Percentiles rank a stretch among this genome's conserved stretches.
Conservation (phyloP, 73 alveolate species). For the Stentor coeruleus region DNA sequence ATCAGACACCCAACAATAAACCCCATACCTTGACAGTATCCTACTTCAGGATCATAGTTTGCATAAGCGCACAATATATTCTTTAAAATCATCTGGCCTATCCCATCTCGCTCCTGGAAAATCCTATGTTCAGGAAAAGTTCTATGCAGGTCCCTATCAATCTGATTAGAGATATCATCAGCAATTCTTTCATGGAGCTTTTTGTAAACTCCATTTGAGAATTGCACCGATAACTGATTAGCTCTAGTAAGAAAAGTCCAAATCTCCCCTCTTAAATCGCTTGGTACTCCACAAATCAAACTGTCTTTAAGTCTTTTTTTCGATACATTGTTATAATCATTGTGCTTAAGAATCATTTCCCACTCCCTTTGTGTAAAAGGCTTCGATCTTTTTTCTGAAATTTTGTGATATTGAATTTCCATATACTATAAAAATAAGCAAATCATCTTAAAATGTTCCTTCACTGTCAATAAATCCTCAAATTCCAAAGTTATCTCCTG, state of each 20-base stretch:
- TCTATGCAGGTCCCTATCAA: conserved; percentile 33
- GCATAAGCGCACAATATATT: conserved; percentile 53
- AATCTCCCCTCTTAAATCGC: conserved; percentile 25
- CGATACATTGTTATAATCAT: conserved; percentile 13
- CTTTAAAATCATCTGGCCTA: conserved; percentile 35
- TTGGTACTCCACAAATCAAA: conserved; percentile 16
- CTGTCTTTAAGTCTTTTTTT: conserved; percentile 11
- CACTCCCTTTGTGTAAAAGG: conserved; percentile 19
- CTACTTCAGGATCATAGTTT: conserved; percentile 43
- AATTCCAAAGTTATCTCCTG: too few species aligned
- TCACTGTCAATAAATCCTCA: too few species aligned
- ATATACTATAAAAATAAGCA: too few species aligned
- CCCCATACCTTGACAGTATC: conserved; percentile 59
- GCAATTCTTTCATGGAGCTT: conserved; percentile 10
- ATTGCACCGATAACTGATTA: background rate
- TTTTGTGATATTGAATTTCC: too few species aligned
- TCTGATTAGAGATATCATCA: background rate
- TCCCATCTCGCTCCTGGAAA: conserved; percentile 4
- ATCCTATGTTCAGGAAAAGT: conserved; percentile 36
- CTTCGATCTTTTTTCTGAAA: background rate
- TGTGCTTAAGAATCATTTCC: background rate
- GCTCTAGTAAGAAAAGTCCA: conserved; percentile 21
- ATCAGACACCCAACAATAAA: conserved; percentile 47
- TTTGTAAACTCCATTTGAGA: background rate
- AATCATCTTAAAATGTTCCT: too few species aligned